A percentile compares a stretch with the other conserved stretches of the same genome.
phyloP scores from a whole-genome alignment of 2,329 filamentous ascomycete genomes.

The Sarocladium strictum region DNA sequence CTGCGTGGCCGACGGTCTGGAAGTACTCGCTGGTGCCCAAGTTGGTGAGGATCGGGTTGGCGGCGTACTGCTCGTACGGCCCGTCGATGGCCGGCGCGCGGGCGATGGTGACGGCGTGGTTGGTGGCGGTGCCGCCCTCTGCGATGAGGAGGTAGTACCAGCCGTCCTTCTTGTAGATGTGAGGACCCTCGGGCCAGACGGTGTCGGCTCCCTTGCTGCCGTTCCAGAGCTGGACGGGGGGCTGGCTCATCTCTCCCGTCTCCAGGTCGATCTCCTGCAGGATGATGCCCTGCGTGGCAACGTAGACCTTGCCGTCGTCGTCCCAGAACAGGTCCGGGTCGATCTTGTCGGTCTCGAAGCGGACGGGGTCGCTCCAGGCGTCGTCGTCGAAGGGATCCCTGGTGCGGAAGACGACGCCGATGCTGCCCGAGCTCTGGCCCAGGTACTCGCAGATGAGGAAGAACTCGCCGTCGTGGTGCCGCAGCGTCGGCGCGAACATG shows the following conservation, averaged over 20 bases:
- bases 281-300: conserved; percentile 28
- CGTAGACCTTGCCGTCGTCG: conserved; percentile 46
- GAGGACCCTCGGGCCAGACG: conserved; percentile 44
- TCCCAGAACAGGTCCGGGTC: conserved; percentile 50
- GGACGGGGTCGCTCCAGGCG: conserved; percentile 20
- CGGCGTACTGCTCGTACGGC: conserved; percentile 27
- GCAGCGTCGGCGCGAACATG: conserved; percentile 35
- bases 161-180: conserved; percentile 36
- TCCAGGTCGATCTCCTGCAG: conserved; percentile 29
- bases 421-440: conserved; percentile 10
- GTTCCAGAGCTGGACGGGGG: conserved; percentile 39
- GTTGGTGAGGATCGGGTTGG: conserved; percentile 33
- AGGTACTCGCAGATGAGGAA: conserved; percentile 18
- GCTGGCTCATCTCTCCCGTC: conserved; percentile 33
- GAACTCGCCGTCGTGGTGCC: conserved; percentile 22
- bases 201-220: conserved; percentile 30
- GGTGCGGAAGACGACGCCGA: conserved; percentile 13
- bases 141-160: conserved; percentile 40
- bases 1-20: conserved; percentile 25
- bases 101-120: conserved; percentile 31
- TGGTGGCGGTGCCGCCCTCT: conserved; percentile 35
- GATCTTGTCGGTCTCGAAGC: conserved; percentile 18
- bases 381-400: conserved; percentile 17
- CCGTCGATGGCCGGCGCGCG: conserved; percentile 26
- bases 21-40: conserved; percentile 22